Base-by-base conservation (phyloP, 2,329 filamentous ascomycete genomes). In the Neurospora crassa region DNA sequence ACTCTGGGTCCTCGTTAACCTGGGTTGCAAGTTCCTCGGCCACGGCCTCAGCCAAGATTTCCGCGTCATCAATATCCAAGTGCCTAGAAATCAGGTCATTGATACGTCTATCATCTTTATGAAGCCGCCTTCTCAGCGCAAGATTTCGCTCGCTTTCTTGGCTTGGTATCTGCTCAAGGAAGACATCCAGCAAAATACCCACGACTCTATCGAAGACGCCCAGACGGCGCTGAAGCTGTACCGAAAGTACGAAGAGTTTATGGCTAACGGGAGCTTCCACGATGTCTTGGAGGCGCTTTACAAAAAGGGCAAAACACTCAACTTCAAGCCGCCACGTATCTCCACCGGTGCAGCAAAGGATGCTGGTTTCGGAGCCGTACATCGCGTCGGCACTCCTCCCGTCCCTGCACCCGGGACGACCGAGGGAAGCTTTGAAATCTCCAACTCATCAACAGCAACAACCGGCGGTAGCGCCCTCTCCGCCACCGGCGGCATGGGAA, bases 31-130 rank as follows among this genome's bases (percentile, higher is more conserved):
- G 74, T 99, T 99, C 79, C 88, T 99, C 5, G 96, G 96, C 2
- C 96, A 99, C 78, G 95, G 95, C 4, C 85, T 99, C 59, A 93
- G 93, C 75, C 95, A 96, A 76, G 96, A 99, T 81, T 98, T 99
- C 82, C 93, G 96, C 70, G 97, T 97, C 71, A 97, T 97, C 82
- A 99, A 99, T 80, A 97, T 99, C 71, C 93, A 97, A 79, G 92
- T 99, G 0, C 96, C 96, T 1, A 92, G 91, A 78, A 82, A 88
- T 3, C 96, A 99, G 79, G 91, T 97, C 43, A 93, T 99, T 70
- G 96, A 99, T 81, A 99, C 96, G 0, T 94, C 94, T 75, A 91
- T 96, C 74, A 86, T 97, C 1, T 98, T 97, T 83, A 96, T 92
- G 81, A 89, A 97, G 72, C 89, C 91, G 71, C 86, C 88, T 18